Conservation (phyloP, 2,329 filamentous ascomycete genomes). For the Gaeumannomyces sp. region DNA sequence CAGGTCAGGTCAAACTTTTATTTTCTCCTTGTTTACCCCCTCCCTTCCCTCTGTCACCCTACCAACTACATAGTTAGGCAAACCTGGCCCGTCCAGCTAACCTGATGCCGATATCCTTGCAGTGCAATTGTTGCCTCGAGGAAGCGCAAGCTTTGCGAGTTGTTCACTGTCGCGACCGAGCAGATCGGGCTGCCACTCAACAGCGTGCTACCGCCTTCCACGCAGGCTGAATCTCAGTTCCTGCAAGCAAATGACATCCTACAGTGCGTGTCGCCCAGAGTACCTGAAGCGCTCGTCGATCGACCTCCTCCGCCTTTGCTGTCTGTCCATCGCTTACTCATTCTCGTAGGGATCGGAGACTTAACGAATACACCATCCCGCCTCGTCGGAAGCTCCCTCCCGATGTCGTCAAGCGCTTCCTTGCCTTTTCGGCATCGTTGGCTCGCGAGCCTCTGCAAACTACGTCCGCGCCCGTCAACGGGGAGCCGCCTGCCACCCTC, state of each 20-base stretch:
- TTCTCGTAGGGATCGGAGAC: slow-evolving; percentile 35
- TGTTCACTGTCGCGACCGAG: slow-evolving; percentile 74
- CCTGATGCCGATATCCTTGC: slow-evolving; percentile 11
- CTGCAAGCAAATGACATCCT: slow-evolving; percentile 51
- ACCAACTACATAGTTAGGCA: slow-evolving; percentile 34
- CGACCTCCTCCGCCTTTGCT: slow-evolving; percentile 13
- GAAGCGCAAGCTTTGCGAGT: slow-evolving; percentile 85
- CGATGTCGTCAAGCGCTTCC: slow-evolving; percentile 3
- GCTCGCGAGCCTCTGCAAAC: neutral
- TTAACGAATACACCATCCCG: slow-evolving; percentile 50
- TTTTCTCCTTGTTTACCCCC: slow-evolving; percentile 39
- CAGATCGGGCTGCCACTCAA: slow-evolving; percentile 54
- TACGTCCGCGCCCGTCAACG: neutral
- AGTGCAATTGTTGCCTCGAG: slow-evolving; percentile 74
- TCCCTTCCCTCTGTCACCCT: slow-evolving; percentile 41
- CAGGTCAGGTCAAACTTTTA: slow-evolving; percentile 44
- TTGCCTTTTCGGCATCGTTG: neutral
- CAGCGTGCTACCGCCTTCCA: slow-evolving; percentile 48
- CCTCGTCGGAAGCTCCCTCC: slow-evolving; percentile 30
- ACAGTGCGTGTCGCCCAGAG: slow-evolving; percentile 42
- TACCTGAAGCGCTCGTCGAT: slow-evolving; percentile 18
- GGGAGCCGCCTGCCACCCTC: neutral
- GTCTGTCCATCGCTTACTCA: slow-evolving; percentile 10
- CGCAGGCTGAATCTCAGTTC: slow-evolving; percentile 48
- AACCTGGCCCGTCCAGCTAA: neutral